These are phyloP conservation scores for Asterophora lycoperdoides DNA, from an alignment of 768 basidiomycete genomes.

Conservation along the genomic window DNA sequence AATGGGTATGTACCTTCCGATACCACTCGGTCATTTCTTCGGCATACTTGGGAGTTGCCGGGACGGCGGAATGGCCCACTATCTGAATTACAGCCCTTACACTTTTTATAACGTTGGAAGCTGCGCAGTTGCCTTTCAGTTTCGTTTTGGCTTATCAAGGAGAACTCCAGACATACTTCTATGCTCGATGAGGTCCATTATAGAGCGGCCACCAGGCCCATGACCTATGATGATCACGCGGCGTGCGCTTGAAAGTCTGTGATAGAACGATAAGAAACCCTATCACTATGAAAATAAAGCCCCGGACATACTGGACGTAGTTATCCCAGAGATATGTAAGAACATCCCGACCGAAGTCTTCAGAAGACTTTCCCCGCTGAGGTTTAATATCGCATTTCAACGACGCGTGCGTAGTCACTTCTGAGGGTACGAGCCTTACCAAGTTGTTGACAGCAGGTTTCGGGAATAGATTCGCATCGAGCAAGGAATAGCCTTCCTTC, in stretches of 20 bases:
- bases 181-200: slow-evolving; percentile 69
- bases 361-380: slow-evolving; percentile 38
- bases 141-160: background rate
- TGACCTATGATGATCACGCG: slow-evolving; percentile 83
- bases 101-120: slow-evolving; percentile 49
- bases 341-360: slow-evolving; percentile 51
- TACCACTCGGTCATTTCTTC: slow-evolving; percentile 71
- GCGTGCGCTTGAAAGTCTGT: slow-evolving; percentile 67
- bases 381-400: background rate
- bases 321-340: slow-evolving; percentile 94
- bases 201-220: slow-evolving; percentile 72
- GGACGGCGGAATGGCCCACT: slow-evolving; percentile 58
- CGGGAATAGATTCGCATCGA: slow-evolving; percentile 85
- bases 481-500: slow-evolving; percentile 58
- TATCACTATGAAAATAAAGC: background rate
- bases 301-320: slow-evolving; percentile 72
- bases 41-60: slow-evolving; percentile 48
- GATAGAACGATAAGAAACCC: slow-evolving; percentile 2
- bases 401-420: background rate
- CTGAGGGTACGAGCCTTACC: slow-evolving; percentile 23
- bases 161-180: slow-evolving; percentile 49
- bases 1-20: slow-evolving; percentile 43
- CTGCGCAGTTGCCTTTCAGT: slow-evolving; percentile 20
- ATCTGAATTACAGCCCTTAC: slow-evolving; percentile 79
- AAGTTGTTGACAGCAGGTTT: slow-evolving; percentile 41